Conservation (phyloP, 2,329 filamentous ascomycete genomes). For the Fusarium sp. region DNA sequence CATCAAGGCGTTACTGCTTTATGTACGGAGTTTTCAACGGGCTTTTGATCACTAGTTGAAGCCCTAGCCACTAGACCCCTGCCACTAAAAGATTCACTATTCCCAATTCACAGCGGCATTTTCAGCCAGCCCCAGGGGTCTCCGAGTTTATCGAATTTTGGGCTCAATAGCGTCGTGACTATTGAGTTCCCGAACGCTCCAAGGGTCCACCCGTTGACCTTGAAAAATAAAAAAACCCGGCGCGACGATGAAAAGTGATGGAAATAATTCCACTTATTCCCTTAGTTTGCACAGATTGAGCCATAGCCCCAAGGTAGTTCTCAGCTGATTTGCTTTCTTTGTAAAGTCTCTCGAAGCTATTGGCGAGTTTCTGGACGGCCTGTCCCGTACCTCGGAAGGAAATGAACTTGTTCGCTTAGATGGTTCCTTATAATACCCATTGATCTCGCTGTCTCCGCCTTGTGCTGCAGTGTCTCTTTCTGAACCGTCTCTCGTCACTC, state of each 20-base stretch:
- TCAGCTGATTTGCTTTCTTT: background rate
- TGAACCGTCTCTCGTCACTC: background rate
- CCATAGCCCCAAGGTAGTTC: fast-evolving
- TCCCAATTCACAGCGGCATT: background rate
- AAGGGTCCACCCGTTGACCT: background rate
- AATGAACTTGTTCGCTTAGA: background rate
- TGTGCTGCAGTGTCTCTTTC: too few species aligned
- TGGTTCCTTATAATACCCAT: background rate
- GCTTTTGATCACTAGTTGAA: background rate
- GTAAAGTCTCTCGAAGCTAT: background rate
- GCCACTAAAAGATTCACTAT: background rate
- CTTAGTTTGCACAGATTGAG: fast-evolving
- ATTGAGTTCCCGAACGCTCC: background rate
- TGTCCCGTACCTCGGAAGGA: background rate
- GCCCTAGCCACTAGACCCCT: background rate
- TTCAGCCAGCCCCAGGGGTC: background rate
- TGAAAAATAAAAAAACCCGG: background rate
- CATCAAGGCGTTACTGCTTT: too few species aligned
- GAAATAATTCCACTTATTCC: background rate
- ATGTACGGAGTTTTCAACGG: too few species aligned
- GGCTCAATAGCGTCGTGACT: background rate
- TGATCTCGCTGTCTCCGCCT: too few species aligned
- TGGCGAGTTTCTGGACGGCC: background rate
- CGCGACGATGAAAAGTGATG: background rate
- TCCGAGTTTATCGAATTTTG: background rate